phyloP scores from a whole-genome alignment of 371 early-diverging fungal genomes.

The Synchytrium microbalum region DNA sequence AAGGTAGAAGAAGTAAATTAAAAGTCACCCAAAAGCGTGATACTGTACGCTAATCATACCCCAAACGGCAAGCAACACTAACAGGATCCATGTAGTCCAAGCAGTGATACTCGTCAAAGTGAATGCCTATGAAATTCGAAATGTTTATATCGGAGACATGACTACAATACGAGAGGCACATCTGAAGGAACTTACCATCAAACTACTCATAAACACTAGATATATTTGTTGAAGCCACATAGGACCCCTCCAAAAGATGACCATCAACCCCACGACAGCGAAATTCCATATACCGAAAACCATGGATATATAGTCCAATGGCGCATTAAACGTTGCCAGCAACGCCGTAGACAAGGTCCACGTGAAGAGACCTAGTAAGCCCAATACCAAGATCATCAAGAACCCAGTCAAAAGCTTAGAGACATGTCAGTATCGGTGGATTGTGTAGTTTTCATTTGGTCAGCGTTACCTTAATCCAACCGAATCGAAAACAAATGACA shows the following conservation, averaged over 20 bases:
- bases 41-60: constrained; percentile 42
- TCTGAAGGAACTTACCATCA: constrained; percentile 50
- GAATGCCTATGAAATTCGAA: constrained; percentile 47
- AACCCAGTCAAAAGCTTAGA: constrained; percentile 60
- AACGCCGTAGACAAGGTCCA: constrained; percentile 41
- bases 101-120: constrained; percentile 52
- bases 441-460: constrained; percentile 44
- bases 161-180: constrained; percentile 1
- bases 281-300: constrained; percentile 74
- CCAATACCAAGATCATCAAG: constrained; percentile 63
- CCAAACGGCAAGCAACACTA: constrained; percentile 74
- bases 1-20: not conserved
- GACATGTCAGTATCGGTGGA: not conserved
- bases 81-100: constrained; percentile 77
- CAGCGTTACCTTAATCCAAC: too few species aligned
- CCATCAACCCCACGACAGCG: constrained; percentile 60
- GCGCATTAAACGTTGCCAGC: constrained; percentile 34
- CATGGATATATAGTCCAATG: constrained; percentile 69
- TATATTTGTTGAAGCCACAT: constrained; percentile 68
- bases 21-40: too few species aligned
- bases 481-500: constrained; percentile 63
- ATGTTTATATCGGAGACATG: too few species aligned
- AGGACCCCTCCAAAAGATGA: constrained; percentile 80
- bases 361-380: constrained; percentile 68
- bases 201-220: constrained; percentile 68